Evolutionary conservation across 202 grass and related monocot genomes (phyloP).

Genomic region (Panicum virgatum): DNA sequence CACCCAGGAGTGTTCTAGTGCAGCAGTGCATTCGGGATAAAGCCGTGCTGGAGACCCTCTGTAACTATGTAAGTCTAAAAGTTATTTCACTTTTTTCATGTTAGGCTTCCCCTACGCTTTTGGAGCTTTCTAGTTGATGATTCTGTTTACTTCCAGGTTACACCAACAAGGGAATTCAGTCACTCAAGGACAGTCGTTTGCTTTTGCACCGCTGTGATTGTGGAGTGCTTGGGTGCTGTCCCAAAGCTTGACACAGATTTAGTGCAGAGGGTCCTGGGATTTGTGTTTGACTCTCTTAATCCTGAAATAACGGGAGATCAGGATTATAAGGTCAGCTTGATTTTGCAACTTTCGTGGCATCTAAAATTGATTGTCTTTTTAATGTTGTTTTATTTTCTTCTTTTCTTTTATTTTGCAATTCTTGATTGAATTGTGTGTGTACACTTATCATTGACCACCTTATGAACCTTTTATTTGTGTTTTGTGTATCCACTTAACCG

Average conservation of each 20-base stretch:
- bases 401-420: slow-evolving; percentile 1
- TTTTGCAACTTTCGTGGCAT: background rate
- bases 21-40: slow-evolving; percentile 92
- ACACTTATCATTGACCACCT: background rate
- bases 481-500: slow-evolving; percentile 1
- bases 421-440: background rate
- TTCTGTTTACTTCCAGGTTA: slow-evolving; percentile 50
- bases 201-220: slow-evolving; percentile 83
- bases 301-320: slow-evolving; percentile 57
- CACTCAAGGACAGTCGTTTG: slow-evolving; percentile 70
- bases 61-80: slow-evolving; percentile 68
- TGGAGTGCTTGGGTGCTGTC: slow-evolving; percentile 83
- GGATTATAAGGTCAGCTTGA: slow-evolving; percentile 70
- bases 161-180: slow-evolving; percentile 67
- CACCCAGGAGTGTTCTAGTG: slow-evolving; percentile 79
- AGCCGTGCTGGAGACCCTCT: slow-evolving; percentile 76
- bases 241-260: slow-evolving; percentile 80
- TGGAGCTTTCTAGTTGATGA: slow-evolving; percentile 25
- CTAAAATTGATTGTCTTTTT: slow-evolving; percentile 7
- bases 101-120: slow-evolving; percentile 28
- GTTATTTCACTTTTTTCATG: background rate
- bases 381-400: slow-evolving; percentile 17
- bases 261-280: slow-evolving; percentile 79
- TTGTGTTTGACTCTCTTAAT: slow-evolving; percentile 90
- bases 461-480: slow-evolving; percentile 21